Evolutionary conservation across 768 basidiomycete species (phyloP).

Genomic region (Tephrocybe sp.): DNA sequence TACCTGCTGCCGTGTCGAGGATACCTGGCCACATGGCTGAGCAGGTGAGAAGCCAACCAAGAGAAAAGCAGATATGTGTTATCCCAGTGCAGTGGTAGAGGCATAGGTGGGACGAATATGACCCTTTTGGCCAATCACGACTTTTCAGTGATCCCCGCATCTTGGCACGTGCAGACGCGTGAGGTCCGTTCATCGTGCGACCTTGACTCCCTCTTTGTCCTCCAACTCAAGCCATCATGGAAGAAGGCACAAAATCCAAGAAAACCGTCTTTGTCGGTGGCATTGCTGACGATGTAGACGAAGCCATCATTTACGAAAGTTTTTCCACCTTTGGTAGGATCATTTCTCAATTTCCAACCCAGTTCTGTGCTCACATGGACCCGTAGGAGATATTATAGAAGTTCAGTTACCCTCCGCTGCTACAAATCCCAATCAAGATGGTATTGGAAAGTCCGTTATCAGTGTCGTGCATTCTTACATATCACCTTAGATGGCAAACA

Average conservation of each 20-base stretch:
- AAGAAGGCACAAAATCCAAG: conserved; percentile 81
- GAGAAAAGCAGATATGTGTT: neutral
- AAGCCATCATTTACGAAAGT: conserved; percentile 66
- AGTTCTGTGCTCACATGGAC: conserved; percentile 5
- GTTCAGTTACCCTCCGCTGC: conserved; percentile 83
- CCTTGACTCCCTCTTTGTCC: conserved; percentile 29
- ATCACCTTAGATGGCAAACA: conserved; percentile 60
- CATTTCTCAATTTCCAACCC: neutral
- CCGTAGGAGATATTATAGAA: conserved; percentile 85
- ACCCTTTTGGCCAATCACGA: conserved; percentile 20
- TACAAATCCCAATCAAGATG: conserved; percentile 64
- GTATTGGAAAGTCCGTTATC: conserved; percentile 32
- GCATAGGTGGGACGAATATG: conserved; percentile 23
- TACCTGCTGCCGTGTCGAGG: conserved; percentile 3
- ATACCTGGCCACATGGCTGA: conserved; percentile 6
- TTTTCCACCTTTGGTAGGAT: conserved; percentile 86
- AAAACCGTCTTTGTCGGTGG: conserved; percentile 86
- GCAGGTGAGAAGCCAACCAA: conserved; percentile 4
- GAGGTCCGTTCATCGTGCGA: conserved; percentile 39
- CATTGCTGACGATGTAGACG: conserved; percentile 81
- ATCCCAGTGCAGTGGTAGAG: neutral
- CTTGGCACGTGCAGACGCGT: conserved; percentile 24
- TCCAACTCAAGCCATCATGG: conserved; percentile 43
- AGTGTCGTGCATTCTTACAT: conserved; percentile 3
- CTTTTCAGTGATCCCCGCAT: conserved; percentile 14